Base-by-base conservation (phyloP, 768 basidiomycete genomes). In the Leccinellum luteum region DNA sequence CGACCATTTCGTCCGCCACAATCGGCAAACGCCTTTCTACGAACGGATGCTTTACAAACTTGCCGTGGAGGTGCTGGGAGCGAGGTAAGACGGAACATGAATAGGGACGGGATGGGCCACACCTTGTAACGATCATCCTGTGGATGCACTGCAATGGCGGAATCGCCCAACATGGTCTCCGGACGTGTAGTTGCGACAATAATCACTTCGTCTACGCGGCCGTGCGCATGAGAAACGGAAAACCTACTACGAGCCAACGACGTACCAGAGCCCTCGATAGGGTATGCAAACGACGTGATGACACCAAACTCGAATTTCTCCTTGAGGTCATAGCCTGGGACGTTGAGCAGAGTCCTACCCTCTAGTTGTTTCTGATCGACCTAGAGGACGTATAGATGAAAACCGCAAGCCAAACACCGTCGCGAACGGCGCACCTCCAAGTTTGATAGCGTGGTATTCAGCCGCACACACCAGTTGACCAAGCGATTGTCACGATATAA, bases 81-180 rank as follows among this genome's bases (percentile, higher is more conserved):
- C 9, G 4, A 34, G 4, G 21, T 38, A 34, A 57, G 54, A 19
- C 52, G n/a, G 53, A 28, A 44, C 38, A 14, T 9, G 7, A 38
- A 8, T 17, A 32, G 9, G 21, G 6, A 31, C 32, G 31, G 28
- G 55, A 52, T 34, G 25, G 41, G 3, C 6, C 68, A 35, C 30
- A 86, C 88, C 73, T 80, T 94, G 76, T 98, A 98, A 13, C 96
- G 85, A 9, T 81, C 75, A 70, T 98, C 96, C 57, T 95, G 84
- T 3, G 94, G 95, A 73, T 99, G 96, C 0, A 98, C 92, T 28
- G 97, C 97, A 23, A 99, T 88, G 27, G 92, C 97, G 2, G 94
- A 93, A 81, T 98, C 97, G 34, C 97, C 97, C 0, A 99, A 81
- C 92, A 98, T 96, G 0, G 97, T 98, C 74, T 98, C 97, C 0